Conservation (phyloP, 78 protist genomes). For the Speleostelium caveatum region DNA sequence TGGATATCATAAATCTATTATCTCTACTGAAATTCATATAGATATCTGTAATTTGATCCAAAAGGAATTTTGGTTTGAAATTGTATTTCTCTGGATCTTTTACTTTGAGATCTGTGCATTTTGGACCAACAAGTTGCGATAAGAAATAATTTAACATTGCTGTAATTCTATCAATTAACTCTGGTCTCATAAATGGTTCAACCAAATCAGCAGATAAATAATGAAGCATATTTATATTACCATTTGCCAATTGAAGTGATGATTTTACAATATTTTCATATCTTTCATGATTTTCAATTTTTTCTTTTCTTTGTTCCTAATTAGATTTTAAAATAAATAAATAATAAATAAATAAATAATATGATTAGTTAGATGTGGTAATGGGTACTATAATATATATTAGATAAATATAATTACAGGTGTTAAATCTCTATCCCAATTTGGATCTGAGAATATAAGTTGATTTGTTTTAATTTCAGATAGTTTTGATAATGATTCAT, state of each 20-base stretch:
- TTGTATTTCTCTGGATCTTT: slow-evolving; percentile 64
- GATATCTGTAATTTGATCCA: slow-evolving; percentile 66
- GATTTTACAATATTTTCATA: slow-evolving; percentile 44
- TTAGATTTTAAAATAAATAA: too few relatives aligned
- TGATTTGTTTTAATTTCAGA: slow-evolving; percentile 44
- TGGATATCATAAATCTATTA: slow-evolving; percentile 12
- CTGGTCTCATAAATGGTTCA: slow-evolving; percentile 69
- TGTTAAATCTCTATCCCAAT: slow-evolving; percentile 31
- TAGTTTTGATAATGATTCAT: slow-evolving; percentile 68
- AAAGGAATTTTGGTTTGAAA: slow-evolving; percentile 60
- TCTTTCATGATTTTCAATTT: slow-evolving; percentile 41
- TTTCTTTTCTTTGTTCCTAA: slow-evolving; percentile 41
- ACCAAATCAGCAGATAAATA: slow-evolving; percentile 38
- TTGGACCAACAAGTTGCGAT: slow-evolving; percentile 66
- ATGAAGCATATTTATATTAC: slow-evolving; percentile 53
- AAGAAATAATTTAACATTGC: slow-evolving; percentile 80
- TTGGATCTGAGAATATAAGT: slow-evolving; percentile 5
- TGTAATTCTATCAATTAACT: slow-evolving; percentile 66
- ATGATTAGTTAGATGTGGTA: too few relatives aligned
- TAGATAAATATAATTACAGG: slow-evolving; percentile 1
- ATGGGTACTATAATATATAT: not conserved
- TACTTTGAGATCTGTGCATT: slow-evolving; percentile 79
- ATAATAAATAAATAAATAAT: not conserved
- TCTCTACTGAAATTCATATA: slow-evolving; percentile 44
- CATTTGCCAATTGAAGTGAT: slow-evolving; percentile 29